A percentile compares a stretch with the other conserved stretches of the same genome.
phyloP scores from a whole-genome alignment of 192 early-diverging fungal genomes.

The Phycomyces blakesleeanus region DNA sequence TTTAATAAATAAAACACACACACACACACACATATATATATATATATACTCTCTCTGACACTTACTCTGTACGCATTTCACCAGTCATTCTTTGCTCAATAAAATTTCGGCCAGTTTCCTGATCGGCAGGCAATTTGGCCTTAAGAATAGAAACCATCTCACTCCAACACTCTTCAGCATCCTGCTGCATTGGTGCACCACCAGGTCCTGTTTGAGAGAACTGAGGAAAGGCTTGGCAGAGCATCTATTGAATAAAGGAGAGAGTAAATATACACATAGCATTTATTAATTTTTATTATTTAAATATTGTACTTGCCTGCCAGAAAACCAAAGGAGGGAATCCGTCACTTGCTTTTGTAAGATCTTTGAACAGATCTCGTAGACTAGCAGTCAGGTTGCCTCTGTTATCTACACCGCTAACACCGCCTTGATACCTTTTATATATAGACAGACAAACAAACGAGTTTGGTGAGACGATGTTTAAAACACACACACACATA shows the following conservation, averaged over 20 bases:
- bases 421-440: conserved; percentile 44
- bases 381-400: conserved; percentile 68
- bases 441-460: no score
- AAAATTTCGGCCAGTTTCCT: conserved; percentile 44
- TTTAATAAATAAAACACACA: no score
- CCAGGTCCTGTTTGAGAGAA: conserved; percentile 77
- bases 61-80: conserved; percentile 38
- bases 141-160: conserved; percentile 72
- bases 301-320: conserved; percentile 42
- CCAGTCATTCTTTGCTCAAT: conserved; percentile 85
- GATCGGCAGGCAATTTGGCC: conserved; percentile 45
- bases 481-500: no score
- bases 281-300: no score
- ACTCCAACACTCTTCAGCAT: conserved; percentile 98
- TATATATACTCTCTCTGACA: background rate
- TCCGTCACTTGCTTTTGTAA: conserved; percentile 64
- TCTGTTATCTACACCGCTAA: conserved; percentile 46
- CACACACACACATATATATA: no score
- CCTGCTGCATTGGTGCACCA: conserved; percentile 85
- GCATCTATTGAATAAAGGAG: conserved; percentile 32
- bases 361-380: conserved; percentile 66
- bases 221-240: conserved; percentile 81
- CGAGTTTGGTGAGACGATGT: background rate
- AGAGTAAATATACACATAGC: no score
- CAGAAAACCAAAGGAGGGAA: conserved; percentile 79